These are phyloP conservation scores for Neofusicoccum laricinum DNA, from an alignment of 2,329 filamentous ascomycete species.

Conservation along the genomic window DNA sequence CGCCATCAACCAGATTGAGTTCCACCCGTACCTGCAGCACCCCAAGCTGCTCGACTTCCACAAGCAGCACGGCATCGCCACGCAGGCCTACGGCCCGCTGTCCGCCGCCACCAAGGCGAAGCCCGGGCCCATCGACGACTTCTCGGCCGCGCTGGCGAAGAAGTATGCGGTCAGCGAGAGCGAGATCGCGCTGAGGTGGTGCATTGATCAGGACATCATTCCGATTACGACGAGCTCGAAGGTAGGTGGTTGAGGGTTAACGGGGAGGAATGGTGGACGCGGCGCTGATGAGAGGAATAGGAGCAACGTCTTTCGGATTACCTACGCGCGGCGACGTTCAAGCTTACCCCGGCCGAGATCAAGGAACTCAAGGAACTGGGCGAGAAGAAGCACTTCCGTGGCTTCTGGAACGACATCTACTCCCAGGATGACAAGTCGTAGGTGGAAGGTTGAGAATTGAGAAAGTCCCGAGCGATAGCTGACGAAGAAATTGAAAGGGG, in stretches of 20 bases:
- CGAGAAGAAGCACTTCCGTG: slow-evolving; percentile 59
- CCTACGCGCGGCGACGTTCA: slow-evolving; percentile 54
- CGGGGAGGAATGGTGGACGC: no score
- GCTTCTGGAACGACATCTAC: slow-evolving; percentile 57
- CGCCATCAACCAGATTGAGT: slow-evolving; percentile 67
- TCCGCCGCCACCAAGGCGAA: slow-evolving; percentile 53
- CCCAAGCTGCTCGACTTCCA: slow-evolving; percentile 55
- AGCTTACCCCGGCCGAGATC: slow-evolving; percentile 57
- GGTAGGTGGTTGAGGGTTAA: neutral
- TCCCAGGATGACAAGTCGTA: slow-evolving; percentile 51
- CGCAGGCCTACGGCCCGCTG: slow-evolving; percentile 46
- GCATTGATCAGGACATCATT: slow-evolving; percentile 58
- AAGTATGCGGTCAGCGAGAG: slow-evolving; percentile 60
- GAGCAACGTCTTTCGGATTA: slow-evolving; percentile 60
- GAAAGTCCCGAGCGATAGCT: neutral
- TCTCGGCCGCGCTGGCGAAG: slow-evolving; percentile 52
- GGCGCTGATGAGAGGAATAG: neutral
- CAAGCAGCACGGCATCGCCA: slow-evolving; percentile 48
- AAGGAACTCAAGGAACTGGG: slow-evolving; percentile 50
- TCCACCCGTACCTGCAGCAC: slow-evolving; percentile 66
- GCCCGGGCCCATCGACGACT: slow-evolving; percentile 54
- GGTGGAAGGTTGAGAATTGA: neutral
- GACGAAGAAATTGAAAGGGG: neutral
- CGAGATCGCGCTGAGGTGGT: slow-evolving; percentile 59
- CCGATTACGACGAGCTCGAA: slow-evolving; percentile 60